Evolutionary conservation across 2,329 filamentous ascomycete species (phyloP).

Genomic region (Leptographium galeiforme): DNA sequence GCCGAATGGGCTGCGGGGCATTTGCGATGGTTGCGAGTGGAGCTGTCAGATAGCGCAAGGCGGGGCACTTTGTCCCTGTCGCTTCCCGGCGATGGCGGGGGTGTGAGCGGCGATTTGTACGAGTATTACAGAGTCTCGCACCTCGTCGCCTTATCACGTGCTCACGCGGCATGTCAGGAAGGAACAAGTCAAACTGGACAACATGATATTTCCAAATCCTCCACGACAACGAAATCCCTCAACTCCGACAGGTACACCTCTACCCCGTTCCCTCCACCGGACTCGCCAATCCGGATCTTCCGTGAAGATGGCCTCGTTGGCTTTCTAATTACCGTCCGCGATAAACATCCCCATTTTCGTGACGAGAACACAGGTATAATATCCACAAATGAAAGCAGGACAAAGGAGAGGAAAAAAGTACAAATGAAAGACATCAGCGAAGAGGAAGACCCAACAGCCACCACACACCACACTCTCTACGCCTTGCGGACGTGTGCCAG

Average conservation of each 20-base stretch:
- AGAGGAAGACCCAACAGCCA: not conserved
- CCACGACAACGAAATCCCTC: no score
- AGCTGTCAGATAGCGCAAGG: not conserved
- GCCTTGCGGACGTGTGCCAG: slow-evolving; percentile 7
- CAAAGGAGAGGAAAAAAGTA: not conserved
- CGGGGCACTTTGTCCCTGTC: no score
- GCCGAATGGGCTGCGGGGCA: not conserved
- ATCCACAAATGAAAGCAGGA: not conserved
- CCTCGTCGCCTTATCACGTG: no score
- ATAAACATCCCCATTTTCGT: not conserved
- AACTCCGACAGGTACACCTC: no score
- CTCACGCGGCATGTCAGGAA: no score
- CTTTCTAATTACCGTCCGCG: not conserved
- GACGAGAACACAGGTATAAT: not conserved
- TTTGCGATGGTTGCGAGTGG: not conserved
- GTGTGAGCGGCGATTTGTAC: no score
- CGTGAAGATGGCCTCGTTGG: not conserved
- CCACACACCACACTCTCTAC: not conserved
- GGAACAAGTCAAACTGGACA: no score
- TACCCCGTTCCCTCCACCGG: no score
- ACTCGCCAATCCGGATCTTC: not conserved
- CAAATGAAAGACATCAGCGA: slow-evolving; percentile 1
- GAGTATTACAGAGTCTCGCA: no score
- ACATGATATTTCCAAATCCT: no score
- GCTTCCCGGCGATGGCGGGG: not conserved